Evolutionary conservation across 2,329 filamentous ascomycete species (phyloP).

Genomic region (Paracorniculantispora psalliotae): DNA sequence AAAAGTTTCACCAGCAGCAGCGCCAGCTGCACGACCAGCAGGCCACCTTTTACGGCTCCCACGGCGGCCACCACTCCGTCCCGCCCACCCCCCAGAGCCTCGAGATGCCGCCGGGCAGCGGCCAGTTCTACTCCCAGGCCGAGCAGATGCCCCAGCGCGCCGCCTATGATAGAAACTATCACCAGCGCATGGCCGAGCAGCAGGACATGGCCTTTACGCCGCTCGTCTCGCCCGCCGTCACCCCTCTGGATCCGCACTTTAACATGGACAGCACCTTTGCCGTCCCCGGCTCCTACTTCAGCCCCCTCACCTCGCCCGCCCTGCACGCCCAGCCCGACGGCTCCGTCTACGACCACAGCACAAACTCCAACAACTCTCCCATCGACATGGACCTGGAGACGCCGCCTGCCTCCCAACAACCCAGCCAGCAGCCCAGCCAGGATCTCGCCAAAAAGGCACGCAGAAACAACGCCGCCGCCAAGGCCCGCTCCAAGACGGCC

Average conservation of each 20-base stretch:
- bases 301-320: conserved; percentile 75
- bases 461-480: conserved; percentile 47
- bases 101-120: conserved; percentile 60
- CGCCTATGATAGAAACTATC: conserved; percentile 59
- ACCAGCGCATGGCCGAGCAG: conserved; percentile 63
- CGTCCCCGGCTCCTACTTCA: conserved; percentile 71
- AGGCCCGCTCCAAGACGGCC: conserved; percentile 46
- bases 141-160: conserved; percentile 50
- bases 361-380: conserved; percentile 46
- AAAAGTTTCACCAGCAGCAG: conserved; percentile 57
- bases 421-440: conserved; percentile 34
- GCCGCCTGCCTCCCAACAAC: conserved; percentile 27
- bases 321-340: conserved; percentile 65
- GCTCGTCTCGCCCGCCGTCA: conserved; percentile 78
- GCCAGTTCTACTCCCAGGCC: conserved; percentile 56
- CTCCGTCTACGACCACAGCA: conserved; percentile 42
- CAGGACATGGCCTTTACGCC: conserved; percentile 75
- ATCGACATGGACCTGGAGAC: conserved; percentile 53
- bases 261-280: conserved; percentile 54
- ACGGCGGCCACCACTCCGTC: conserved; percentile 50
- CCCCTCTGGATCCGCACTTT: conserved; percentile 70
- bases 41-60: conserved; percentile 48
- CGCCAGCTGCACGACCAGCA: conserved; percentile 54
- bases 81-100: conserved; percentile 79
- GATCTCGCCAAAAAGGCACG: conserved; percentile 49